These are phyloP conservation scores for Hsuehochloa calcarea DNA, from an alignment of 176 grass and related monocot genomes.

Conservation along the genomic window DNA sequence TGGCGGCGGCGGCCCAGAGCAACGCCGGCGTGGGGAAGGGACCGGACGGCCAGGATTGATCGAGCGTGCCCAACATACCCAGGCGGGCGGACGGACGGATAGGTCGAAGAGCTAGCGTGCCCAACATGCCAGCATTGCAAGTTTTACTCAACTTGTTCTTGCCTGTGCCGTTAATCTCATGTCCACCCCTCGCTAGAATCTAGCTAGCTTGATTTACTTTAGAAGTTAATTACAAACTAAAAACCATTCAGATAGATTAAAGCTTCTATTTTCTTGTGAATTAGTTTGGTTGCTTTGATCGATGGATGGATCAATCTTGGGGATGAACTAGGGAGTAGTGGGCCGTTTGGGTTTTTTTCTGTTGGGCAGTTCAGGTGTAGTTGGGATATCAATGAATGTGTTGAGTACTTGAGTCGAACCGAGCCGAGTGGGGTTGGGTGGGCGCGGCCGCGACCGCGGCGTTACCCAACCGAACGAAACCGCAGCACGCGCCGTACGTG, in stretches of 20 bases:
- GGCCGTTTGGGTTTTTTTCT: neutral
- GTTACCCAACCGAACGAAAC: constrained; percentile 45
- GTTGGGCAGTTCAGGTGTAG: constrained; percentile 36
- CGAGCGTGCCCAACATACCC: neutral
- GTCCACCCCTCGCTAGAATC: neutral
- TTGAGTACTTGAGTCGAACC: neutral
- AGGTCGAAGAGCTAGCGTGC: neutral
- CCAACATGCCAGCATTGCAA: neutral
- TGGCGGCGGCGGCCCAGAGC: neutral
- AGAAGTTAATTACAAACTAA: neutral
- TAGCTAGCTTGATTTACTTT: neutral
- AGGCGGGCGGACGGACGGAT: neutral
- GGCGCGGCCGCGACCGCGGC: neutral
- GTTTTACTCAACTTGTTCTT: neutral
- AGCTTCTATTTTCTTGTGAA: neutral
- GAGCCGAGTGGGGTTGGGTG: constrained; percentile 13
- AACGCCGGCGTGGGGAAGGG: neutral
- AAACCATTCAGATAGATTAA: neutral
- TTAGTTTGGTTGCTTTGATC: neutral
- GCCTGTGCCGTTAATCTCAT: neutral
- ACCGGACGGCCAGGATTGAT: constrained; percentile 6
- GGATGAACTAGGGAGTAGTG: neutral
- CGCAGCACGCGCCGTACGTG: neutral
- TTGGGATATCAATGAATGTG: constrained; percentile 36
- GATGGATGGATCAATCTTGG: neutral